Evolutionary conservation across 345 rosid species (phyloP).

Genomic region (Salix dunnii): DNA sequence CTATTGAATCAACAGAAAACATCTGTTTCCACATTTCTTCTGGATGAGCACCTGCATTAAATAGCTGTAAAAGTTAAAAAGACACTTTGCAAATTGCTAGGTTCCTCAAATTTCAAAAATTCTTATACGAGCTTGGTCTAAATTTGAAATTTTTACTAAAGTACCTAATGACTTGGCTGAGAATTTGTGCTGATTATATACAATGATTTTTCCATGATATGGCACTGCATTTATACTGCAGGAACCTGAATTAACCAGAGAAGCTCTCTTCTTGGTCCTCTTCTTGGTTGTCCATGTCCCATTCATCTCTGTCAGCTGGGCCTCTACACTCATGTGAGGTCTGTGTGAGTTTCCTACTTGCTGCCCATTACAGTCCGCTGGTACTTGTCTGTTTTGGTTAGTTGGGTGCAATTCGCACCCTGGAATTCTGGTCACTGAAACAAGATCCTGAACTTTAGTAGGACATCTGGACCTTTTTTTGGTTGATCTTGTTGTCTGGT

Average conservation of each 20-base stretch:
- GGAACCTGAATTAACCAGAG: slow-evolving; percentile 26
- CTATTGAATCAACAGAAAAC: slow-evolving; percentile 5
- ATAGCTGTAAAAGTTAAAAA: slow-evolving; percentile 13
- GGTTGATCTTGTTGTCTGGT: slow-evolving; percentile 33
- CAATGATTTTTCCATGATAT: slow-evolving; percentile 32
- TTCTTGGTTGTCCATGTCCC: slow-evolving; percentile 46
- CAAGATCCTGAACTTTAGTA: slow-evolving; percentile 38
- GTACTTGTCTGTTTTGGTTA: slow-evolving; percentile 19
- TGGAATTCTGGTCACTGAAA: slow-evolving; percentile 38
- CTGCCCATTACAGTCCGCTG: slow-evolving; percentile 14
- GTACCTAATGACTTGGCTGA: slow-evolving; percentile 45
- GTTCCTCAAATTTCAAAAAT: neutral
- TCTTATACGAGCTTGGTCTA: neutral
- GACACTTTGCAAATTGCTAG: slow-evolving; percentile 1
- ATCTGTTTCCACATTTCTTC: slow-evolving; percentile 3
- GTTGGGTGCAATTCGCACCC: slow-evolving; percentile 19
- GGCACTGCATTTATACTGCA: slow-evolving; percentile 24
- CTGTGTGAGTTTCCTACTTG: slow-evolving; percentile 16
- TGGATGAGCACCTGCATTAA: slow-evolving; percentile 20
- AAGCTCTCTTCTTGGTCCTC: slow-evolving; percentile 40
- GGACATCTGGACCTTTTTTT: slow-evolving; percentile 57
- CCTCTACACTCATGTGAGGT: slow-evolving; percentile 33
- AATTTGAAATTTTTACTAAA: neutral
- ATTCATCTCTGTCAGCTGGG: slow-evolving; percentile 30
- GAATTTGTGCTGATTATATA: slow-evolving; percentile 23